Evolutionary conservation across 2,329 filamentous ascomycete genomes (phyloP), one percentile per base, ranked within the genome.

Genomic region (Hypoxylon sp.): DNA sequence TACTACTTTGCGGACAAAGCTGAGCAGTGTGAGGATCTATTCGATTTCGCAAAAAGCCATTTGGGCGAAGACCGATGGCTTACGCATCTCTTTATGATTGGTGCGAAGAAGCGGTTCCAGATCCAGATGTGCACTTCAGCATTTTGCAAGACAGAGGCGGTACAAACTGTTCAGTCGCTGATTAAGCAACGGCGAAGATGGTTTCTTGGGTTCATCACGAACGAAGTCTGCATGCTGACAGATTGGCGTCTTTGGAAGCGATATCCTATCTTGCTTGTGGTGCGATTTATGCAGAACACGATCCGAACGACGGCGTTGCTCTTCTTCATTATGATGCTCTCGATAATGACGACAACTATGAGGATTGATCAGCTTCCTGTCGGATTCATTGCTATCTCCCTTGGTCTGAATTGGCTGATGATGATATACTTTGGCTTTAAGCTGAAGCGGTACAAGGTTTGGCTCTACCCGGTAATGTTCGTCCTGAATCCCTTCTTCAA

Each of bases 1-100:
- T 97, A 97, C 82, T 98, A 99, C 82, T 99, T 99, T 79, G 94
- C 94, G 42, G 95, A 98, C 81, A 97, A 97, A 79, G 93, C 94
- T 3, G 95, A 97, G 79, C 92, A 97, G 77, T 97, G 94, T 76
- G 93, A 97, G 67, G 95, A 98, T 79, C 85, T 98, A 11, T 99
- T 99, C 77, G 95, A 99, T 78, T 98, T 95, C 77, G 94, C 93
- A 62, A 98, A 98, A 82, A 94, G 93, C 75, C 94, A 98, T 81
- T 82, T 98, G 47, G 96, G 96, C 42, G 96, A 98, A 80, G 96
- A 99, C 80, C 88, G 95, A 70, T 98, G 95, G 94, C 87, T 98
- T 62, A 99, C 95, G 0, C 96, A 99, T 83, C 86, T 99, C 65
- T 98, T 99, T 85, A 99, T 99, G 96, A 96, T 98, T 76, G 94